phyloP scores from a whole-genome alignment of 495 filamentous ascomycete genomes.

The Xylona heveae region DNA sequence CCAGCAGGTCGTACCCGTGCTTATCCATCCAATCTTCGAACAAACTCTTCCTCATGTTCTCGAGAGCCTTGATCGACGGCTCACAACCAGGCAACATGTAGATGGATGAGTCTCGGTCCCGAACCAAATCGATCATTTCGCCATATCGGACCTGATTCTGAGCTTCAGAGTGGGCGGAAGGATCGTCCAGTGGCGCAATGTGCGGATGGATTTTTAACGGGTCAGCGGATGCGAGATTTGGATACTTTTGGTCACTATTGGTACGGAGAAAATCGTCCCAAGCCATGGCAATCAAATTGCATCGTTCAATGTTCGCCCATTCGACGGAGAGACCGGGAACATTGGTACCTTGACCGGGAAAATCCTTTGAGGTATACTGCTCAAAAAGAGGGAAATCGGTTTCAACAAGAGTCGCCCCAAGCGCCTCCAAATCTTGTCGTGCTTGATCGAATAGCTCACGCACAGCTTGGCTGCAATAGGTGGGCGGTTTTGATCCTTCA shows the following conservation, averaged over 20 bases:
- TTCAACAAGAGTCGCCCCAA: constrained; percentile 14
- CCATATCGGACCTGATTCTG: too few species aligned
- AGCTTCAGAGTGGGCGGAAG: background rate
- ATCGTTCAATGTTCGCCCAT: constrained; percentile 13
- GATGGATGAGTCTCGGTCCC: too few species aligned
- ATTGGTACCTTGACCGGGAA: too few species aligned
- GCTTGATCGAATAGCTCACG: constrained; percentile 12
- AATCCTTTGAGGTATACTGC: constrained; percentile 12
- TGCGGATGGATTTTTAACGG: constrained; percentile 11
- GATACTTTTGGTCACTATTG: constrained; percentile 9
- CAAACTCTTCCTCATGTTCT: constrained; percentile 12
- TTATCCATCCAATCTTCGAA: constrained; percentile 14
- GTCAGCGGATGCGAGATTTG: constrained; percentile 9
- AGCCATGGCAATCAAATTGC: constrained; percentile 12
- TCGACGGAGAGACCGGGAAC: too few species aligned
- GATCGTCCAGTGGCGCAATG: constrained; percentile 6
- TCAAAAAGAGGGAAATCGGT: constrained; percentile 16
- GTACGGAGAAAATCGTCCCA: constrained; percentile 16
- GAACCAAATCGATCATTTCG: too few species aligned
- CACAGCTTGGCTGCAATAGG: constrained; percentile 6
- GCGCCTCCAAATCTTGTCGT: constrained; percentile 8
- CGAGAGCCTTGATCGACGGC: constrained; percentile 11
- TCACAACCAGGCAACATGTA: constrained; percentile 10
- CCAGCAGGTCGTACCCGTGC: constrained; percentile 8
- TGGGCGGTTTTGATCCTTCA: constrained; percentile 7